Conservation (phyloP, 2,329 filamentous ascomycete genomes). For the Pseudocercospora cruenta region DNA sequence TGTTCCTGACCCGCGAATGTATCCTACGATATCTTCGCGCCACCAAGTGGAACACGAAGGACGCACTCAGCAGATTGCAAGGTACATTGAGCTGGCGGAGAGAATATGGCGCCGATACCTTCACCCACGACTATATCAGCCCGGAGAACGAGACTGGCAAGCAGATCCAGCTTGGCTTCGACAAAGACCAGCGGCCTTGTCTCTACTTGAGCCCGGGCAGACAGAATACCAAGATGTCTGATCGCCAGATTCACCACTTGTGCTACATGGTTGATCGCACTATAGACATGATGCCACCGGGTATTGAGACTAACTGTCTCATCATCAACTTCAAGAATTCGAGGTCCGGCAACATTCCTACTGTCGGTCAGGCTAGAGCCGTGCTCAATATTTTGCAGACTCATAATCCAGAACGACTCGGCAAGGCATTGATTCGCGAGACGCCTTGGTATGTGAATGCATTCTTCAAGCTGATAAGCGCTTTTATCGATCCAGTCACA, state of each 20-base stretch:
- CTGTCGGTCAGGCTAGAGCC: constrained; percentile 75
- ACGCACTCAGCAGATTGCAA: constrained; percentile 77
- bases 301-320: constrained; percentile 83
- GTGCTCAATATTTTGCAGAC: constrained; percentile 90
- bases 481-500: constrained; percentile 94
- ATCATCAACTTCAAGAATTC: constrained; percentile 90
- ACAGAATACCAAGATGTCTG: constrained; percentile 88
- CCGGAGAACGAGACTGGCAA: constrained; percentile 97
- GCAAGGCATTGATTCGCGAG: constrained; percentile 86
- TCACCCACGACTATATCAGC: constrained; percentile 85
- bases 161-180: constrained; percentile 85
- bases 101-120: constrained; percentile 80
- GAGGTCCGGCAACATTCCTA: constrained; percentile 75
- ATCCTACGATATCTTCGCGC: constrained; percentile 90
- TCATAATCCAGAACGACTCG: constrained; percentile 92
- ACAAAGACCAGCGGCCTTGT: constrained; percentile 82
- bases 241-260: constrained; percentile 87
- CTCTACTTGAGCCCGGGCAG: constrained; percentile 86
- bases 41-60: constrained; percentile 81
- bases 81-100: constrained; percentile 84
- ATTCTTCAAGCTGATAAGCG: constrained; percentile 95
- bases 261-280: constrained; percentile 94
- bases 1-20: constrained; percentile 92
- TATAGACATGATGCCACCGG: constrained; percentile 82
- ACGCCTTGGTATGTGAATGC: constrained; percentile 87